phyloP scores from a whole-genome alignment of 148 eudicot genomes.

The Rhododendron kiyosumense region DNA sequence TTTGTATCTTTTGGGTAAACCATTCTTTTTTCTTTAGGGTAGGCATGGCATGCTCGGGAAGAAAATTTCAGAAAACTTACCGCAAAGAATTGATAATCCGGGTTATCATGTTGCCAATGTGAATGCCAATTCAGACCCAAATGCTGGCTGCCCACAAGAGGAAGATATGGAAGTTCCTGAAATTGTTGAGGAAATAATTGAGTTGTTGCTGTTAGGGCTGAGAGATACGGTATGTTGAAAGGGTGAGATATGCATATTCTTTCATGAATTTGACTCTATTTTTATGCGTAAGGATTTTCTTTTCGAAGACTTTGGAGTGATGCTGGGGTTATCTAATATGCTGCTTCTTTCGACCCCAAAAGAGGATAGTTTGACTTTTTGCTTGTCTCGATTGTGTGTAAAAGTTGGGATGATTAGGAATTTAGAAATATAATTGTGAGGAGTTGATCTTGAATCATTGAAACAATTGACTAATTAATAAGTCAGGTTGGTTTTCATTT shows the following conservation, averaged over 20 bases:
- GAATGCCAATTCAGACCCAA: slow-evolving; percentile 25
- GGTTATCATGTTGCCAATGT: slow-evolving; percentile 15
- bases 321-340: neutral
- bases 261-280: neutral
- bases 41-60: slow-evolving; percentile 51
- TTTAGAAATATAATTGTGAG: neutral
- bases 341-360: neutral
- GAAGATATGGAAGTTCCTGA: slow-evolving; percentile 98
- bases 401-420: neutral
- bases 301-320: neutral
- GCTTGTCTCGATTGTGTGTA: neutral
- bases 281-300: neutral
- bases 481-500: neutral
- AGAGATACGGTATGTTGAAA: slow-evolving; percentile 80
- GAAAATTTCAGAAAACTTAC: slow-evolving; percentile 35
- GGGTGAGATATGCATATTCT: slow-evolving; percentile 26
- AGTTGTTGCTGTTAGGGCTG: slow-evolving; percentile 73
- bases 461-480: neutral
- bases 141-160: slow-evolving; percentile 39
- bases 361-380: neutral
- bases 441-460: neutral
- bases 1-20: neutral
- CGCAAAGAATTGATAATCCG: slow-evolving; percentile 24
- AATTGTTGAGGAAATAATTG: slow-evolving; percentile 80
- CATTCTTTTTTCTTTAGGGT: slow-evolving; percentile 38